Conservation (phyloP, 352 stramenopile genomes). For the Globisporangium spinosum region DNA sequence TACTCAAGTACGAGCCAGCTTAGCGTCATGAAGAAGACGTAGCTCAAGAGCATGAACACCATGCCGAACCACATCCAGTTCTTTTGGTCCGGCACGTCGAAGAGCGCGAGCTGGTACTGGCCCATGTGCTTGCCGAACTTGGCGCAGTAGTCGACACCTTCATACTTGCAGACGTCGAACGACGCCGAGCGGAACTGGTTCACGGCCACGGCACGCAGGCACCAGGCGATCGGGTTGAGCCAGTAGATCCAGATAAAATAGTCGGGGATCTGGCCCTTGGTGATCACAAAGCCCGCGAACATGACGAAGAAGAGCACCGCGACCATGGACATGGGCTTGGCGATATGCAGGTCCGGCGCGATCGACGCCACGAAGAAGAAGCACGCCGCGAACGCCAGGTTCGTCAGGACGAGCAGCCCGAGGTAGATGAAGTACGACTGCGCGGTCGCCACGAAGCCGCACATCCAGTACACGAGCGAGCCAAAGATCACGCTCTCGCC, state of each 20-base stretch:
- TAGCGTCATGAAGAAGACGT: neutral
- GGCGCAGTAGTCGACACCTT: slow-evolving; percentile 1
- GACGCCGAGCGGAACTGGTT: slow-evolving; percentile 2
- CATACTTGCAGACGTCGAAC: slow-evolving; percentile 2
- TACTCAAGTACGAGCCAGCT: neutral
- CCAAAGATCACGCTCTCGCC: slow-evolving; percentile 41
- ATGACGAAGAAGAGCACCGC: neutral
- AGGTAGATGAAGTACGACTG: neutral
- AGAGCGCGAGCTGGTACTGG: neutral
- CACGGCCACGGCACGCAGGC: neutral
- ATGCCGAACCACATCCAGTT: slow-evolving; percentile 2
- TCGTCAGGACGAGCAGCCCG: slow-evolving; percentile 1
- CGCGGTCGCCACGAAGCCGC: slow-evolving; percentile 38
- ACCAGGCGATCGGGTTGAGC: slow-evolving; percentile 2
- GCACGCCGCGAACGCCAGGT: slow-evolving; percentile 4
- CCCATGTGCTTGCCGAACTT: slow-evolving; percentile 1
- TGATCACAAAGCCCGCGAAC: neutral
- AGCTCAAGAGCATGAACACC: neutral
- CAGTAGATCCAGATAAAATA: slow-evolving; percentile 10
- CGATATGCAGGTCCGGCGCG: neutral
- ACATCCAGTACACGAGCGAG: slow-evolving; percentile 82
- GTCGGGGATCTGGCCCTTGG: neutral
- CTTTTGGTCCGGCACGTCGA: neutral
- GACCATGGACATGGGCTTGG: neutral
- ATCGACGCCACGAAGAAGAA: slow-evolving; percentile 2